phyloP scores from a whole-genome alignment of 2,329 filamentous ascomycete genomes.

The Dactylellina parvicollis region DNA sequence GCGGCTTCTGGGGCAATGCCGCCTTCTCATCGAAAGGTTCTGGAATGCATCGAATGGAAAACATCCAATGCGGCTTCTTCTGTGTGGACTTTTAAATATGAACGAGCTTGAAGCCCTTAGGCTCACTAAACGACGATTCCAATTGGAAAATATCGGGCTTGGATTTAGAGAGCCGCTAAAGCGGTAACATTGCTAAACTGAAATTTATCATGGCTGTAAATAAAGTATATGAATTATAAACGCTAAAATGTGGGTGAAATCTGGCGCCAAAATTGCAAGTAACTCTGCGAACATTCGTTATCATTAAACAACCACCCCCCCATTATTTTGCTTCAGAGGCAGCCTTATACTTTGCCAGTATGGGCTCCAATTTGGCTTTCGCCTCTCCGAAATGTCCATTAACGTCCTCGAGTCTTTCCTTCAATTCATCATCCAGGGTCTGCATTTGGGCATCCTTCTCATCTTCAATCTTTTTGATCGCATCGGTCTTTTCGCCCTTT shows the following conservation, averaged over 20 bases:
- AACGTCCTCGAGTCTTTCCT: slow-evolving; percentile 48
- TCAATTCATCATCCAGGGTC: slow-evolving; percentile 49
- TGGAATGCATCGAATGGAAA: too few relatives aligned
- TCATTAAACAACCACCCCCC: neutral
- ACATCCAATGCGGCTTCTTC: too few relatives aligned
- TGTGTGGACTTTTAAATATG: too few relatives aligned
- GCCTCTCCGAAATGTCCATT: slow-evolving; percentile 49
- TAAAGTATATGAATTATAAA: neutral
- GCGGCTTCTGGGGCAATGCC: too few relatives aligned
- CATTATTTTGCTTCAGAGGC: slow-evolving; percentile 20
- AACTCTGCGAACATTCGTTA: neutral
- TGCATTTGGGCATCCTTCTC: slow-evolving; percentile 42
- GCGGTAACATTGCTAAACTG: neutral
- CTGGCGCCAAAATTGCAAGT: slow-evolving; percentile 23
- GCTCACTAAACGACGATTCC: too few relatives aligned
- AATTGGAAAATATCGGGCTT: too few relatives aligned
- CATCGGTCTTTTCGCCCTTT: slow-evolving; percentile 40
- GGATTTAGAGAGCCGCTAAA: too few relatives aligned
- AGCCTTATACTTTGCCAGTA: slow-evolving; percentile 42
- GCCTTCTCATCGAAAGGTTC: too few relatives aligned
- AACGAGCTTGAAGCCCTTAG: too few relatives aligned
- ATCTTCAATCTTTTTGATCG: slow-evolving; percentile 33
- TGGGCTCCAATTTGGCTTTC: slow-evolving; percentile 46
- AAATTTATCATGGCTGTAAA: neutral
- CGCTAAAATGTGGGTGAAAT: slow-evolving; percentile 37